Conservation (phyloP, 2,329 filamentous ascomycete species). For the Malbranchea cinnamomea region DNA sequence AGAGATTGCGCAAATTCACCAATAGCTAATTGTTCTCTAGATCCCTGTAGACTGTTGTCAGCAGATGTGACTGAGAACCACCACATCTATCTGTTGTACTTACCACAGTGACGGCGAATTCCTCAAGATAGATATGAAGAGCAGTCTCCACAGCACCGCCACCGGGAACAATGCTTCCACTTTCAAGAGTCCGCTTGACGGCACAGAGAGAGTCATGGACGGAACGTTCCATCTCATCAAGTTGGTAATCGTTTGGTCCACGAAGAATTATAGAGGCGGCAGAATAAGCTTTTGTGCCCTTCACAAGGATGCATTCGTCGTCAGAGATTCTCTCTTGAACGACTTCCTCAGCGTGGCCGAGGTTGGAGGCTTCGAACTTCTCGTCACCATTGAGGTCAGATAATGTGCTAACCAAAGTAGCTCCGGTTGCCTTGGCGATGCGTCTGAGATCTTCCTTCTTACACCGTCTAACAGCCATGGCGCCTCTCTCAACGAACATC, state of each 20-base stretch:
- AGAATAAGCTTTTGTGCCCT: conserved; percentile 85
- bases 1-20: conserved; percentile 93
- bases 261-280: conserved; percentile 93
- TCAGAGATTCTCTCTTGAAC: conserved; percentile 97
- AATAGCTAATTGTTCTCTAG: conserved; percentile 92
- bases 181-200: conserved; percentile 93
- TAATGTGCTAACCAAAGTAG: conserved; percentile 79
- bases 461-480: conserved; percentile 88
- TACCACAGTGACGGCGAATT: conserved; percentile 91
- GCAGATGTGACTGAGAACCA: not conserved
- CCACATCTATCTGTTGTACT: conserved; percentile 16
- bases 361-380: conserved; percentile 77
- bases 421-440: conserved; percentile 91
- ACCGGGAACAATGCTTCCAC: conserved; percentile 88
- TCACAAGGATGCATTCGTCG: conserved; percentile 93
- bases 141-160: conserved; percentile 97
- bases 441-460: conserved; percentile 97
- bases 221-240: conserved; percentile 98
- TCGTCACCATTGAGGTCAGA: conserved; percentile 97
- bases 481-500: conserved; percentile 83
- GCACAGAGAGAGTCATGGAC: conserved; percentile 93
- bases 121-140: conserved; percentile 95
- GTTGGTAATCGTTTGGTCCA: conserved; percentile 85
- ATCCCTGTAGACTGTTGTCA: conserved; percentile 38
- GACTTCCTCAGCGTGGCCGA: conserved; percentile 89